Conservation (phyloP, 139 green algal genomes). For the Chlamydomonas schloesseri region DNA sequence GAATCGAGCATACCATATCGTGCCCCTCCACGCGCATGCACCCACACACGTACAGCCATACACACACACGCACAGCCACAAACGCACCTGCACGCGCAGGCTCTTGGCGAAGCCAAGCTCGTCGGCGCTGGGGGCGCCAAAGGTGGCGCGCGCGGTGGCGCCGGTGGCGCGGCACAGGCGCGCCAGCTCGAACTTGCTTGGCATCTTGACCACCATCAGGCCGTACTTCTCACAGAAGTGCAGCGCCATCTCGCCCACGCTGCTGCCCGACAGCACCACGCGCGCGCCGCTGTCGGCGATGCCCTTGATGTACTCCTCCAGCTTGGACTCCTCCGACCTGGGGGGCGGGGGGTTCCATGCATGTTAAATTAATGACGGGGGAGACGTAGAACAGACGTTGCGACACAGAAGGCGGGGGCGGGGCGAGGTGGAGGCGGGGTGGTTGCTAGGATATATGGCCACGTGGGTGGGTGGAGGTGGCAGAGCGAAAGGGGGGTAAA, state of each 20-base stretch:
- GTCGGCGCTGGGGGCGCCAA: constrained; percentile 69
- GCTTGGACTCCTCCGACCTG: constrained; percentile 86
- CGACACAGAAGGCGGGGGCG: no score
- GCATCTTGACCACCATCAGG: constrained; percentile 83
- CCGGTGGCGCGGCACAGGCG: constrained; percentile 94
- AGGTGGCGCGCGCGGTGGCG: constrained; percentile 65
- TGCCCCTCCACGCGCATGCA: no score
- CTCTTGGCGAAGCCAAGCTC: constrained; percentile 85
- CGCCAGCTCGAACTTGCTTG: constrained; percentile 98
- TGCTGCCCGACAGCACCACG: constrained; percentile 86
- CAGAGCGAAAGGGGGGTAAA: no score
- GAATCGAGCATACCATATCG: no score
- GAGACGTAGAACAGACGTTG: no score
- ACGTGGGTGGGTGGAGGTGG: background rate
- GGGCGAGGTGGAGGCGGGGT: no score
- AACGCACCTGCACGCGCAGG: constrained; percentile 58
- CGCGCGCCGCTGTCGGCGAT: constrained; percentile 81
- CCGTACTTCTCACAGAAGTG: constrained; percentile 97
- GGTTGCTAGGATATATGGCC: no score
- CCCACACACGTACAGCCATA: no score
- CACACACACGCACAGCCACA: no score
- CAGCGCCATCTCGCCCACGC: constrained; percentile 97
- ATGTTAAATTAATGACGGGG: no score
- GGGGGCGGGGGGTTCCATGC: background rate
- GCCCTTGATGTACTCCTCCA: constrained; percentile 92